phyloP scores from a whole-genome alignment of 192 early-diverging fungal genomes.

The Jimgerdemannia lactiflua region DNA sequence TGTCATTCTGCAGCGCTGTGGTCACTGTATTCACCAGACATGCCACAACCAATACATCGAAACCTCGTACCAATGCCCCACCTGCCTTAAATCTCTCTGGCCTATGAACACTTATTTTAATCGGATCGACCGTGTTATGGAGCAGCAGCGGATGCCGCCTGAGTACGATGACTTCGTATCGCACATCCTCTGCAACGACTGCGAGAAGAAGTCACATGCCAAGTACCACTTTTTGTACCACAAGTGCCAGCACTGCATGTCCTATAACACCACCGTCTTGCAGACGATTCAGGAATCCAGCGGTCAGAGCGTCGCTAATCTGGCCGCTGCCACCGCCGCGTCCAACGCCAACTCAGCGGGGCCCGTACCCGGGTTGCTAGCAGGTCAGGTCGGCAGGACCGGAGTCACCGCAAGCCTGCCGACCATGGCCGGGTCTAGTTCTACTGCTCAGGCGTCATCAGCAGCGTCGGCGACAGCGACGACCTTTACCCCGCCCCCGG shows the following conservation, averaged over 20 bases:
- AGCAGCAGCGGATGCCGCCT: slow-evolving; percentile 81
- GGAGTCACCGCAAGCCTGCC: too few relatives aligned
- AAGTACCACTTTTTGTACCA: slow-evolving; percentile 97
- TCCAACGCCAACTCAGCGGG: neutral
- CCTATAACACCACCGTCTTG: slow-evolving; percentile 91
- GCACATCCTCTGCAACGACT: slow-evolving; percentile 93
- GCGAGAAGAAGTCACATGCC: slow-evolving; percentile 77
- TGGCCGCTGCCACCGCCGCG: neutral
- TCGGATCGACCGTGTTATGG: slow-evolving; percentile 80
- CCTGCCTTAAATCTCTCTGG: slow-evolving; percentile 88
- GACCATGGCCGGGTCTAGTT: too few relatives aligned
- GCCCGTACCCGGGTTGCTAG: too few relatives aligned
- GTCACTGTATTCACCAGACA: slow-evolving; percentile 87
- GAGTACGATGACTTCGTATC: slow-evolving; percentile 78
- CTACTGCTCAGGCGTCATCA: too few relatives aligned
- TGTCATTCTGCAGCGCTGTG: slow-evolving; percentile 62
- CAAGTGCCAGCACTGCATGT: slow-evolving; percentile 80
- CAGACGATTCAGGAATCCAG: slow-evolving; percentile 36
- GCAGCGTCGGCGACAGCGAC: too few relatives aligned
- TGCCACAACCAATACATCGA: slow-evolving; percentile 84
- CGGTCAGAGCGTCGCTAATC: slow-evolving; percentile 1
- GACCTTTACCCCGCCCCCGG: too few relatives aligned
- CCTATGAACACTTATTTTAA: slow-evolving; percentile 80
- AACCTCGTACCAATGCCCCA: slow-evolving; percentile 93
- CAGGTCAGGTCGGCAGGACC: too few relatives aligned